Evolutionary conservation across 2,329 filamentous ascomycete genomes (phyloP).

Genomic region (Endothia cerciana): DNA sequence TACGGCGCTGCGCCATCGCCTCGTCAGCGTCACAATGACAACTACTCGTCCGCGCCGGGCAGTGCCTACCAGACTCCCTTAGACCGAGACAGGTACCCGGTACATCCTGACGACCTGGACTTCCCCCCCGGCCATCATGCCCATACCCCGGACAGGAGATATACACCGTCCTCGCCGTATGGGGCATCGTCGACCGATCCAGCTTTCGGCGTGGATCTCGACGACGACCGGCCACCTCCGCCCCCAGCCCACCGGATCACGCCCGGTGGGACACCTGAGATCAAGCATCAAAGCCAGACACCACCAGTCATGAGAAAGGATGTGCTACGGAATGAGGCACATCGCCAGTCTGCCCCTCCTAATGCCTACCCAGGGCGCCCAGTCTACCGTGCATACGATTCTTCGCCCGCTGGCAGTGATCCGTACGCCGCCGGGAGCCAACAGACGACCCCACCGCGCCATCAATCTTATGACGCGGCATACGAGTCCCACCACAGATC

Average conservation of each 20-base stretch:
- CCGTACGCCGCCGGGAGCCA: conserved; percentile 39
- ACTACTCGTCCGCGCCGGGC: conserved; percentile 41
- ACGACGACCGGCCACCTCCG: conserved; percentile 56
- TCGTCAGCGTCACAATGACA: conserved; percentile 42
- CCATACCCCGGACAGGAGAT: conserved; percentile 41
- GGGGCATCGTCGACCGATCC: conserved; percentile 39
- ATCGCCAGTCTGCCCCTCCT: conserved; percentile 53
- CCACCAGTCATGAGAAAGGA: conserved; percentile 59
- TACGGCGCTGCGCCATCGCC: conserved; percentile 48
- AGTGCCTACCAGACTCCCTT: conserved; percentile 30
- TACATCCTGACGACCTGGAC: conserved; percentile 43
- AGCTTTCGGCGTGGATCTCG: conserved; percentile 34
- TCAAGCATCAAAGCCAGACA: conserved; percentile 34
- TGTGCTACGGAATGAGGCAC: conserved; percentile 60
- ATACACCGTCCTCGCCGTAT: conserved; percentile 36
- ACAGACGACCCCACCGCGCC: conserved; percentile 45
- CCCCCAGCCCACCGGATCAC: conserved; percentile 57
- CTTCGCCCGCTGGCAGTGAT: conserved; percentile 44
- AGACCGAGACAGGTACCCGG: conserved; percentile 43
- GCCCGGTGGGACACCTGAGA: conserved; percentile 35
- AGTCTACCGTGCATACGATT: conserved; percentile 56
- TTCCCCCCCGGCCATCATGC: conserved; percentile 42
- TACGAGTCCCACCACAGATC: conserved; percentile 53
- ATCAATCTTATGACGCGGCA: conserved; percentile 55
- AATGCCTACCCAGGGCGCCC: conserved; percentile 57